phyloP scores from a whole-genome alignment of 169 alveolate species.

The Eimeria sp. region DNA sequence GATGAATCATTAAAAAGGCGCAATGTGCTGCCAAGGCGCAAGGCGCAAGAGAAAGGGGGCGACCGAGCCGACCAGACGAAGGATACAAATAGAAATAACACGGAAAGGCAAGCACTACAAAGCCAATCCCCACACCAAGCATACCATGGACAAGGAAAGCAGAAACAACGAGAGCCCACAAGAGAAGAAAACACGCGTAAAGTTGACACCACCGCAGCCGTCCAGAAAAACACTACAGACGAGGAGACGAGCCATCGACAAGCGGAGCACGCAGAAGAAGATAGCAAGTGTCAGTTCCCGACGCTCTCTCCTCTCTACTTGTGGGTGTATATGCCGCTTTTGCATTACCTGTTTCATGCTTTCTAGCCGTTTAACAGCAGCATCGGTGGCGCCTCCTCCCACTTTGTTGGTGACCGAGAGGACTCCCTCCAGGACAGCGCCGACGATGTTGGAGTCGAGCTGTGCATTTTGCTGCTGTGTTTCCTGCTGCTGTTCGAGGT shows the following conservation, averaged over 20 bases:
- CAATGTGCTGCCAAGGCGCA: not conserved
- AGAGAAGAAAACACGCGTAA: too few species aligned
- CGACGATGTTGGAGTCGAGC: slow-evolving; percentile 48
- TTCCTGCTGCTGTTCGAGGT: slow-evolving; percentile 53
- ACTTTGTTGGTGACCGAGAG: slow-evolving; percentile 71
- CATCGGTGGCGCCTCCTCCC: slow-evolving; percentile 69
- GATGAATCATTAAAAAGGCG: too few species aligned
- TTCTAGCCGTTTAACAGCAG: slow-evolving; percentile 58
- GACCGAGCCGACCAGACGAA: not conserved
- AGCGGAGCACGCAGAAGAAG: not conserved
- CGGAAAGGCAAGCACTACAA: not conserved
- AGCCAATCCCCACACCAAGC: not conserved
- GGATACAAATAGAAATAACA: not conserved
- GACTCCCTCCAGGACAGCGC: slow-evolving; percentile 77
- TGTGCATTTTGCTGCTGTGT: slow-evolving; percentile 53
- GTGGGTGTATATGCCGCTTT: too few species aligned
- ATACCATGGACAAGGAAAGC: not conserved
- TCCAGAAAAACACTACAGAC: too few species aligned
- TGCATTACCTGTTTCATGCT: slow-evolving; percentile 62
- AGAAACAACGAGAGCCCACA: not conserved
- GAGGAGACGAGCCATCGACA: not conserved
- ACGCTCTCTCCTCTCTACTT: too few species aligned
- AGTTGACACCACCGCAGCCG: too few species aligned
- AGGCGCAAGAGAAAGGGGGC: not conserved
- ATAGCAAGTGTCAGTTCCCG: not conserved